These are phyloP conservation scores for Aspergillus sojae DNA, from an alignment of 2,329 filamentous ascomycete genomes.

Conservation along the genomic window DNA sequence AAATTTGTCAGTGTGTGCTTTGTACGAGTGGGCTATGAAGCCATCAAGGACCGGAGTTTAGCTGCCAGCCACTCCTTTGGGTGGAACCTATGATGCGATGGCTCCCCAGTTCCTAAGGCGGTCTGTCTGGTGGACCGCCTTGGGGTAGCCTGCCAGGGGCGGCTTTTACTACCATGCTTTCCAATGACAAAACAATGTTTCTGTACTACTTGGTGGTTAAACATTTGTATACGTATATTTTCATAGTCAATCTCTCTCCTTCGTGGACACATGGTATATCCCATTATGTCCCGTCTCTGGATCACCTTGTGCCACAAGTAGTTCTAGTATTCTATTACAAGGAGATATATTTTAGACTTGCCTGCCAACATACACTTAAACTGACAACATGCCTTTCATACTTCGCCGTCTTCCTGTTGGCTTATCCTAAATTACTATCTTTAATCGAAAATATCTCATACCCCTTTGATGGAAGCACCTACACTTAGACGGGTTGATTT, in stretches of 20 bases:
- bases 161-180: background rate
- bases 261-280: background rate
- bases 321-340: background rate
- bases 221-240: too few species aligned
- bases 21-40: background rate
- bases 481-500: background rate
- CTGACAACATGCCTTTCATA: too few species aligned
- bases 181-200: too few species aligned
- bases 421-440: too few species aligned
- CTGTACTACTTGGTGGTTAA: too few species aligned
- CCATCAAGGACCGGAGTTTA: background rate
- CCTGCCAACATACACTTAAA: background rate
- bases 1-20: background rate
- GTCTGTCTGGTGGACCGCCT: conserved; percentile 4
- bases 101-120: background rate
- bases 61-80: background rate
- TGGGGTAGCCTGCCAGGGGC: background rate
- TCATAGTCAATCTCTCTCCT: background rate
- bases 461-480: too few species aligned
- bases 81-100: conserved; percentile 5
- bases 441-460: too few species aligned
- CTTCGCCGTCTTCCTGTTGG: too few species aligned
- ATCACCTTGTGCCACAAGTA: background rate
- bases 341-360: background rate
- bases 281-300: background rate